phyloP scores from a whole-genome alignment of 139 green algal genomes.

The Raphidocelis subcapitata region DNA sequence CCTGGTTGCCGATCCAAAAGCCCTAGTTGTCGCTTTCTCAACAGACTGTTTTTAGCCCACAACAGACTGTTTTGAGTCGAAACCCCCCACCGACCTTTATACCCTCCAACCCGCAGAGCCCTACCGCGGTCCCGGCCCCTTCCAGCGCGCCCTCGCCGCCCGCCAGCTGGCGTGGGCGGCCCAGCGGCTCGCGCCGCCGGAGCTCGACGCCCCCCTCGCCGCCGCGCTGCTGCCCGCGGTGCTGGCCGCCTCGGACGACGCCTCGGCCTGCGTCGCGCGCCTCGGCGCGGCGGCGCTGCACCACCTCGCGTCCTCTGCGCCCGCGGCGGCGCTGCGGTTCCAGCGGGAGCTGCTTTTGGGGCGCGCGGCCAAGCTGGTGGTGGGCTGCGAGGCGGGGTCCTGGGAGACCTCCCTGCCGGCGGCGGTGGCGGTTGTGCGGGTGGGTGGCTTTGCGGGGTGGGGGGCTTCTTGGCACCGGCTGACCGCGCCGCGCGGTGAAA shows the following conservation, averaged over 20 bases:
- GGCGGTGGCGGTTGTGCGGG: conserved; percentile 26
- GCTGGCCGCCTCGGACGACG: conserved; percentile 41
- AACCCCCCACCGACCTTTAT: no score
- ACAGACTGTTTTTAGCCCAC: no score
- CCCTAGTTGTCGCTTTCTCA: neutral
- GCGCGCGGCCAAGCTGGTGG: conserved; percentile 24
- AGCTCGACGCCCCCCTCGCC: neutral
- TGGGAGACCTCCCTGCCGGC: conserved; percentile 40
- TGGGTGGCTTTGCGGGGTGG: no score
- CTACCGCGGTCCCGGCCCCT: conserved; percentile 26
- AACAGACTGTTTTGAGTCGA: no score
- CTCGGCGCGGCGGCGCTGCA: conserved; percentile 43
- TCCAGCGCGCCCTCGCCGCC: conserved; percentile 41
- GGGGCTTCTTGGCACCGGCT: no score
- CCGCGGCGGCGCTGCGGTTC: conserved; percentile 26
- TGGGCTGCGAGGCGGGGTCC: conserved; percentile 42
- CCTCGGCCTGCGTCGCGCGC: conserved; percentile 25
- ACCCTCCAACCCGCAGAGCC: neutral
- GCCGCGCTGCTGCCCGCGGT: conserved; percentile 26
- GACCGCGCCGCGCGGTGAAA: no score
- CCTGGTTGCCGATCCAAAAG: neutral
- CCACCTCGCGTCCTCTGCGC: conserved; percentile 13
- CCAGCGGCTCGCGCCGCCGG: conserved; percentile 16
- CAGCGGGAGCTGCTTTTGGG: conserved; percentile 42
- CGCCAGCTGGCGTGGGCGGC: conserved; percentile 45